These are phyloP conservation scores for Meira miltonrushii DNA, from an alignment of 1,284 basidiomycete genomes.

Conservation along the genomic window DNA sequence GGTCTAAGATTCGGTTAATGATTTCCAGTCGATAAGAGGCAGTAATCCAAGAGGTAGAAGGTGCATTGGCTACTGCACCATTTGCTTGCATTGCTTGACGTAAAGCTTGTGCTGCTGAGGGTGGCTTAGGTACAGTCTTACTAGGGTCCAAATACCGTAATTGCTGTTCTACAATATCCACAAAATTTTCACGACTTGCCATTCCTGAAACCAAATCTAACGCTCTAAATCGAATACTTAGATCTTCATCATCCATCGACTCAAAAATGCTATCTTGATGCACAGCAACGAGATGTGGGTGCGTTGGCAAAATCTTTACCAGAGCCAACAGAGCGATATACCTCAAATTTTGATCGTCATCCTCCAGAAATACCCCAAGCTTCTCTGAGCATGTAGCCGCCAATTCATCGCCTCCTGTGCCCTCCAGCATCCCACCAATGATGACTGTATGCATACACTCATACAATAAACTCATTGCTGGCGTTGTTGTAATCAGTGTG, in stretches of 20 bases:
- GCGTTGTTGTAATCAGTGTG: constrained; percentile 88
- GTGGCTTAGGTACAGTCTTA: constrained; percentile 55
- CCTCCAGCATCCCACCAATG: constrained; percentile 81
- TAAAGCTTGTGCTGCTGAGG: constrained; percentile 55
- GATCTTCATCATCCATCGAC: constrained; percentile 85
- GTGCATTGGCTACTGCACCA: constrained; percentile 36
- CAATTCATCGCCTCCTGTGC: constrained; percentile 59
- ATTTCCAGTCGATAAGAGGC: constrained; percentile 75
- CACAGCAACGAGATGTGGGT: constrained; percentile 82
- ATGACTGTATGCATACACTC: constrained; percentile 98
- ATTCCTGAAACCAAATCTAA: constrained; percentile 89
- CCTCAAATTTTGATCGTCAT: constrained; percentile 87
- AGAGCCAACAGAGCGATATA: constrained; percentile 93
- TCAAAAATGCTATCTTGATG: constrained; percentile 87
- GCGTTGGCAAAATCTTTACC: constrained; percentile 88
- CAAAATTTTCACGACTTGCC: constrained; percentile 74
- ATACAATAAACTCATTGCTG: constrained; percentile 90
- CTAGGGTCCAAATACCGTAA: constrained; percentile 75
- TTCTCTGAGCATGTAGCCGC: constrained; percentile 89
- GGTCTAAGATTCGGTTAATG: constrained; percentile 71
- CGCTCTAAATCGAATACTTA: constrained; percentile 90
- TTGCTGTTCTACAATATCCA: constrained; percentile 79
- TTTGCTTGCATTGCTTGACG: constrained; percentile 1
- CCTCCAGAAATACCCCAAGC: constrained; percentile 81
- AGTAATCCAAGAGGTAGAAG: constrained; percentile 53